phyloP scores from a whole-genome alignment of 257 asterid genomes.

The Solanum paucissectum region DNA sequence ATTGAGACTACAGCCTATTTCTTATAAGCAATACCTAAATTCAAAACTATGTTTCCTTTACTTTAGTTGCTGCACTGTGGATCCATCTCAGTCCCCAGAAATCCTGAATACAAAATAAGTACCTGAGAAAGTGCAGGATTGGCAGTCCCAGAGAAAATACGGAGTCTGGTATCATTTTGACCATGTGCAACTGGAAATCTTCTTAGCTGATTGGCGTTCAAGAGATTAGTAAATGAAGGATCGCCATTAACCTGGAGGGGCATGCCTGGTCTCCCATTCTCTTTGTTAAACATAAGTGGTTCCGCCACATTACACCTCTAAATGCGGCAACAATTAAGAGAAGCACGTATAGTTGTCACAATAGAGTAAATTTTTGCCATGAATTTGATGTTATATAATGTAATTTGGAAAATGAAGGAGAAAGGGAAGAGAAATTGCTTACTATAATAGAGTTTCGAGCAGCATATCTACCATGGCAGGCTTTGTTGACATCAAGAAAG shows the following conservation, averaged over 20 bases:
- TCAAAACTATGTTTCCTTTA: background rate
- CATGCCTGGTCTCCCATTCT: slow-evolving; percentile 33
- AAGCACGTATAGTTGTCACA: background rate
- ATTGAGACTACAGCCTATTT: background rate
- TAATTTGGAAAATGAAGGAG: background rate
- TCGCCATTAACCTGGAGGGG: slow-evolving; percentile 21
- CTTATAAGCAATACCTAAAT: background rate
- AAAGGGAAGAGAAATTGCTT: background rate
- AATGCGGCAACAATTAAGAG: background rate
- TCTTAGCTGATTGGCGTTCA: slow-evolving; percentile 29
- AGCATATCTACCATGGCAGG: background rate
- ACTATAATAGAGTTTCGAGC: background rate
- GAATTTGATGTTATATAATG: background rate
- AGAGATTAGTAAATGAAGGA: slow-evolving; percentile 36
- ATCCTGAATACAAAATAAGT: background rate
- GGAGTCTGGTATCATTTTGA: slow-evolving; percentile 49
- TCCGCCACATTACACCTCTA: slow-evolving; percentile 65
- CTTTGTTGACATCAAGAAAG: background rate
- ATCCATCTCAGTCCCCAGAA: background rate
- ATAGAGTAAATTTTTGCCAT: background rate
- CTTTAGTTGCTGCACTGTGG: background rate
- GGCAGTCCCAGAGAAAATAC: slow-evolving; percentile 87
- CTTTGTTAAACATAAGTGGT: slow-evolving; percentile 43
- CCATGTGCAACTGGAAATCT: slow-evolving; percentile 15
- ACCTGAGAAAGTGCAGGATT: slow-evolving; percentile 81